Percentiles rank a stretch among this genome's conserved stretches.
Evolutionary conservation across 176 grass and related monocot species (phyloP).

Genomic region (Oryza glaberrima): DNA sequence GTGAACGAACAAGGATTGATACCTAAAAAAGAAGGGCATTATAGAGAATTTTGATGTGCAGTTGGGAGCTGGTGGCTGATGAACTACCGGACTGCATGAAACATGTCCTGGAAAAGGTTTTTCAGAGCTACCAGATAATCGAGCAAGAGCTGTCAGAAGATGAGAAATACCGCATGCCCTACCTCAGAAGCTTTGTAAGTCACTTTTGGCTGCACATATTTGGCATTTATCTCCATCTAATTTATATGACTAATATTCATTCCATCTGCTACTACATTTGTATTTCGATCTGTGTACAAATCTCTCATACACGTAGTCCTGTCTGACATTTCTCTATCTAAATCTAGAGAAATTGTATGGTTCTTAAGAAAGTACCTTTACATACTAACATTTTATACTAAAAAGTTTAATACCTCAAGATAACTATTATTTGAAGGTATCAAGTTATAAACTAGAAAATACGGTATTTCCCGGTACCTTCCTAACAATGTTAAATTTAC

Average conservation of each 20-base stretch:
- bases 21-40: neutral
- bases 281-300: no score
- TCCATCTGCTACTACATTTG: no score
- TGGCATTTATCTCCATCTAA: neutral
- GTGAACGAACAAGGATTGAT: no score
- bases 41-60: neutral
- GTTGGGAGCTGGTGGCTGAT: neutral
- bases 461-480: no score
- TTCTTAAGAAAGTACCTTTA: no score
- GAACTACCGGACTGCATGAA: constrained; percentile 21
- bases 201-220: neutral
- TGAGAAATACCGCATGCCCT: constrained; percentile 29
- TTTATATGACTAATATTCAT: neutral
- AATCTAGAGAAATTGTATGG: no score
- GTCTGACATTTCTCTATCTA: neutral
- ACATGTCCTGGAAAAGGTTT: neutral
- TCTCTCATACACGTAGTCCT: neutral
- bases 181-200: constrained; percentile 19
- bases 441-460: no score
- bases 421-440: no score
- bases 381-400: no score
- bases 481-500: no score
- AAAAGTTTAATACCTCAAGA: no score
- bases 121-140: neutral
- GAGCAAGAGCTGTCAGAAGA: neutral